Base-by-base conservation (phyloP, 2,329 filamentous ascomycete genomes). In the Triangularia setosa region DNA sequence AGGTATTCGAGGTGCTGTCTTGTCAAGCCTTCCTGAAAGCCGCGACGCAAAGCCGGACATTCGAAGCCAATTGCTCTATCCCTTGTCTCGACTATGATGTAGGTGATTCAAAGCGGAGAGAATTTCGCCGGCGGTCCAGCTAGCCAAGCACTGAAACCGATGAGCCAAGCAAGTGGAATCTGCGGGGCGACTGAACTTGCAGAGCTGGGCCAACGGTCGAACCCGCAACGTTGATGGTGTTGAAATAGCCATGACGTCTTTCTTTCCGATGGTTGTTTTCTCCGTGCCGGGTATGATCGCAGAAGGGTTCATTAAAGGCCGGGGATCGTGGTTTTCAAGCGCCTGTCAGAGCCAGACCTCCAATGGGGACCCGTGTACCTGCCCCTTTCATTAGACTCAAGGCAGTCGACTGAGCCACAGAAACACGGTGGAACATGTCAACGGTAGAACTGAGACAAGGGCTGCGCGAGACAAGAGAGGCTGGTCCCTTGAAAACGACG, bases 401-500 rank as follows among this genome's bases (percentile, higher is more conserved):
- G 28, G 18, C 21, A 27, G 21, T 44, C 28, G 30, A 33, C 11
- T 9, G 56, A 18, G 21, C n/a, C 11, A 28, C n/a, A 40, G n/a
- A 35, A 18, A 25, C 53, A 55, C 40, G 16, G 58, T 60, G 58
- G 35, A 60, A 60, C 58, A 60, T 60, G 58, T 53, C 58, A 60
- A 60, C 58, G 58, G 58, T 30, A 53, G n/a, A 27, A 27, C 28
- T 60, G 58, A 60, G 58, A 60, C 58, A 60, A 28, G 40, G 58
- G 58, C 58, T 53, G 30, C 7, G 35, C 33, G 23, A 60, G 58
- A 60, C 58, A 52, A 9, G 28, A 28, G n/a, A 25, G 18, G 12
- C 21, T 8, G 52, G n/a, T 21, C 40, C 40, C 40, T 21, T 48
- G 24, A 44, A 48, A 53, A 53, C 48, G 58, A 44, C 14, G 16